Conservation (phyloP, 176 grass and related monocot species). For the Cocos nucifera region DNA sequence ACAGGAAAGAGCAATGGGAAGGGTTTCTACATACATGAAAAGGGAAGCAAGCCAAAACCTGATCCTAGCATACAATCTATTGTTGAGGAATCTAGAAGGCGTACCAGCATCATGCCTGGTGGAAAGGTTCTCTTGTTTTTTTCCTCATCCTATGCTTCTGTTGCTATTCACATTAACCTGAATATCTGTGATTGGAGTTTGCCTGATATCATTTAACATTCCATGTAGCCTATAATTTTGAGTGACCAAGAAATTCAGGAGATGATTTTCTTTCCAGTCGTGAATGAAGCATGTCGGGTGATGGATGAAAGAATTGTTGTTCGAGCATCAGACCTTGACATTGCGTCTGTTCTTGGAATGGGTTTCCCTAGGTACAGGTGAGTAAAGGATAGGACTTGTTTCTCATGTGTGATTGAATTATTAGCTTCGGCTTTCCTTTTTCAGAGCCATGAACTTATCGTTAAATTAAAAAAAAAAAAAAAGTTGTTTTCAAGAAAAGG, state of each 20-base stretch:
- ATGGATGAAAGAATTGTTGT: constrained; percentile 86
- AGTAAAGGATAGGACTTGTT: too few species aligned
- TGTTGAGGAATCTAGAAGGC: constrained; percentile 65
- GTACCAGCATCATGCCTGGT: constrained; percentile 43
- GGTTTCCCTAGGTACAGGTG: constrained; percentile 94
- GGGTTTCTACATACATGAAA: constrained; percentile 94
- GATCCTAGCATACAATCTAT: constrained; percentile 70
- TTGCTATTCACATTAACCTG: too few species aligned
- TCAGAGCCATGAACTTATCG: too few species aligned
- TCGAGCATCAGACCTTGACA: constrained; percentile 78
- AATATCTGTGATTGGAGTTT: not conserved
- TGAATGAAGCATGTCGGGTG: constrained; percentile 88
- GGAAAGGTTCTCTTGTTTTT: constrained; percentile 45
- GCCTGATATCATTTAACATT: constrained; percentile 17
- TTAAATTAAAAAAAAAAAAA: too few species aligned
- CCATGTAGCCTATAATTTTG: constrained; percentile 58
- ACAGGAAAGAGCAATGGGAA: constrained; percentile 88
- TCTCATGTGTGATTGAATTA: too few species aligned
- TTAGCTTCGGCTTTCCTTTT: too few species aligned
- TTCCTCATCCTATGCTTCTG: not conserved
- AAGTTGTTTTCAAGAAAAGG: too few species aligned
- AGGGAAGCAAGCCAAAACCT: constrained; percentile 81
- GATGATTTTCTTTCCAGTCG: constrained; percentile 95
- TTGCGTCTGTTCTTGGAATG: constrained; percentile 94
- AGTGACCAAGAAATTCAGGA: constrained; percentile 70